Base-by-base conservation (phyloP, 1,284 basidiomycete genomes). In the Puccinia coronata region DNA sequence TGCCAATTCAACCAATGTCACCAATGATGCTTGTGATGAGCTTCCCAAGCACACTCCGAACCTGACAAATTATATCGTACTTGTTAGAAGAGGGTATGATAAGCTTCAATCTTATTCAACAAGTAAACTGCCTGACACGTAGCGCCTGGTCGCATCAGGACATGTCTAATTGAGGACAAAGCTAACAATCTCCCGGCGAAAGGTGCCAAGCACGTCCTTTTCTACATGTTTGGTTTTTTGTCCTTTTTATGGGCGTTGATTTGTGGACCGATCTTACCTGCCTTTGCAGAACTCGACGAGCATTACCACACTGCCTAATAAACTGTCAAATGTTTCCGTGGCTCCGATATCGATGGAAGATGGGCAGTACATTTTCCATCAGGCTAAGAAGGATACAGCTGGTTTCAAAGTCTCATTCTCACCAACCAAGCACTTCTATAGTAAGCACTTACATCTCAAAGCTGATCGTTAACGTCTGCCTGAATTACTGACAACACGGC, bases 131-230 rank as follows among this genome's bases (percentile, higher is more conserved):
- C 23, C 67, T 51, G 23, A 69, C 41, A 39, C 31, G 3, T 41
- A 41, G 2, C 63, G n/a, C n/a, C n/a, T n/a, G n/a, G 34, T 67
- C 28, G 5, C 34, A 14, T n/a, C 25, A 81, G 79, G 39, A 67
- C 41, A 16, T 81, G 79, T 25, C 47, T 55, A 0, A 65, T 74
- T 23, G 20, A 11, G 4, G 25, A 39, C 8, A 65, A 81, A 65
- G 47, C 59, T 11, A 65, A 67, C 47, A 12, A 74, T 28, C 57
- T 49, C 6, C 47, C 31, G 14, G 59, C 55, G 34, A 81, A 81
- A 65, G 79, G 79, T 23, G 79, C 71, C 14, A 74, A 67, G 25
- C 79, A 65, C 11, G 41, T 81, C 31, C 39, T 81, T 61, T 81
- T 81, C 23, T 81, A 81, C 28, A 65, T 81, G 70, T 70, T 81